Evolutionary conservation across 768 basidiomycete genomes (phyloP).

Genomic region (Hygrophoropsis aurantiaca): DNA sequence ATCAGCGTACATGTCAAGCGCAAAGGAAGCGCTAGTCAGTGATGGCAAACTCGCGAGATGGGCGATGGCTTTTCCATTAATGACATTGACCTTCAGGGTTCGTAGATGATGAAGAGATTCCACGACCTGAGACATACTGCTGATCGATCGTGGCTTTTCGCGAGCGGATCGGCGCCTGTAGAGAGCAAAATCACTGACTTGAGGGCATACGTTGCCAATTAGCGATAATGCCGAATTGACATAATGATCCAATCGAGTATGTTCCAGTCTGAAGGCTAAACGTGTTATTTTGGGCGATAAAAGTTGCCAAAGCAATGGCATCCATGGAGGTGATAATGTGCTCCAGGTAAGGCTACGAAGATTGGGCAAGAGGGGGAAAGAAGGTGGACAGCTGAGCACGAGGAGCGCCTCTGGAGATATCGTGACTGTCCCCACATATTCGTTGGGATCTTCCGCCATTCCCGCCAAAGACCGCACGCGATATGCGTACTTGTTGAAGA

Average conservation of each 20-base stretch:
- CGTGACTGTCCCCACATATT: too few species aligned
- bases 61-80: constrained; percentile 20
- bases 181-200: constrained; percentile 11
- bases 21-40: constrained; percentile 14
- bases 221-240: constrained; percentile 18
- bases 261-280: constrained; percentile 7
- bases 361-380: constrained; percentile 19
- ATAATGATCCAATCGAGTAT: constrained; percentile 9
- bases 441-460: too few species aligned
- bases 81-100: background rate
- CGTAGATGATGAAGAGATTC: background rate
- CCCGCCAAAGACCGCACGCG: constrained; percentile 16
- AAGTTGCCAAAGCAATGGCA: constrained; percentile 18
- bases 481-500: constrained; percentile 25
- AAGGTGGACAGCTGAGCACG: constrained; percentile 23
- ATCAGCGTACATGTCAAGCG: constrained; percentile 12
- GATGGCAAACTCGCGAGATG: constrained; percentile 21
- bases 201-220: constrained; percentile 19
- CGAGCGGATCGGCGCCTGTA: too few species aligned
- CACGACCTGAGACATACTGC: background rate
- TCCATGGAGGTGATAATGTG: constrained; percentile 9
- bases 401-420: constrained; percentile 19
- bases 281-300: constrained; percentile 19
- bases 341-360: constrained; percentile 21
- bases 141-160: too few species aligned